Evolutionary conservation across 805 yeast species (phyloP).

Genomic region (Candida qinlingensis): DNA sequence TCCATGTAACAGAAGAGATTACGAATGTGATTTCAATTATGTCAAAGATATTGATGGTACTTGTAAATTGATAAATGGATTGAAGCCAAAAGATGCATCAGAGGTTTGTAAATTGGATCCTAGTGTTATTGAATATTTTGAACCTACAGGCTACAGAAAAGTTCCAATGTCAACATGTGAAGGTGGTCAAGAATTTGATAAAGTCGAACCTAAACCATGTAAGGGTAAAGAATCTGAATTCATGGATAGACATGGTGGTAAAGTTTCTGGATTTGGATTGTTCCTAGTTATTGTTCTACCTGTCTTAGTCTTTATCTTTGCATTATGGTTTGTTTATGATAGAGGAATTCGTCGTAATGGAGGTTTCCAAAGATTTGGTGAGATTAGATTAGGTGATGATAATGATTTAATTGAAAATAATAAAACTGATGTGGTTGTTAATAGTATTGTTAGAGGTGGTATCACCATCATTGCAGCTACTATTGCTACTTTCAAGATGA

Average conservation of each 20-base stretch:
- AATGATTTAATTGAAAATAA: slow-evolving; percentile 58
- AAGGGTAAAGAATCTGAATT: slow-evolving; percentile 81
- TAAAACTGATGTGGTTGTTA: slow-evolving; percentile 55
- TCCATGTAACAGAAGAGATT: slow-evolving; percentile 80
- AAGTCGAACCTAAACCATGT: slow-evolving; percentile 64
- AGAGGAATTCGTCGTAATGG: slow-evolving; percentile 79
- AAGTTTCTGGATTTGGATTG: slow-evolving; percentile 46
- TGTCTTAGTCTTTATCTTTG: slow-evolving; percentile 30
- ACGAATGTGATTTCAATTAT: slow-evolving; percentile 90
- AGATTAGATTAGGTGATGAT: slow-evolving; percentile 78
- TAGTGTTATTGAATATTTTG: slow-evolving; percentile 62
- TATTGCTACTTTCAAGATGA: slow-evolving; percentile 27
- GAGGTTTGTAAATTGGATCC: slow-evolving; percentile 52
- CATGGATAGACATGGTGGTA: slow-evolving; percentile 42
- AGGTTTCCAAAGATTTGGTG: slow-evolving; percentile 61
- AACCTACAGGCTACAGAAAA: slow-evolving; percentile 89
- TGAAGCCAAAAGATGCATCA: slow-evolving; percentile 56
- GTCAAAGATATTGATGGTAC: slow-evolving; percentile 70
- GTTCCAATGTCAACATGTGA: slow-evolving; percentile 82
- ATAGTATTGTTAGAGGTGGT: slow-evolving; percentile 32
- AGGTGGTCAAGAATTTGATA: slow-evolving; percentile 73
- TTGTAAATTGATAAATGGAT: slow-evolving; percentile 74
- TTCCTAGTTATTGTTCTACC: slow-evolving; percentile 55
- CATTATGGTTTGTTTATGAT: slow-evolving; percentile 57
- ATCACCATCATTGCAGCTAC: slow-evolving; percentile 29